Conservation (phyloP, 1,284 basidiomycete species). For the Neonothopanus nambi region DNA sequence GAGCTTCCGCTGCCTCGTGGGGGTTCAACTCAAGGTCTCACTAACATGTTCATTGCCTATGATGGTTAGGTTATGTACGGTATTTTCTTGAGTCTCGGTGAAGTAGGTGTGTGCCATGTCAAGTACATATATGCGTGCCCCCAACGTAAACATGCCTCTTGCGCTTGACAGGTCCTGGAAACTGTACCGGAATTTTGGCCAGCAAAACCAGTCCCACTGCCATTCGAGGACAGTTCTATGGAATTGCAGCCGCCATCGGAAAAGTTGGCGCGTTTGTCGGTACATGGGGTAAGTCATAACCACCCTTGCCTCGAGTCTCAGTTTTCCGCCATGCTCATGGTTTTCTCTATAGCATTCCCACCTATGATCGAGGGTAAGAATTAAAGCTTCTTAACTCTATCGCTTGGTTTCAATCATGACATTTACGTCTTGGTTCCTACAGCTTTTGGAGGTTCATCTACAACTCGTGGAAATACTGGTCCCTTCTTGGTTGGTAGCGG, state of each 20-base stretch:
- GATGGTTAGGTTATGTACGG: conserved; percentile 73
- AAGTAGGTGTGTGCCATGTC: conserved; percentile 50
- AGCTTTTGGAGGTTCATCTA: conserved; percentile 61
- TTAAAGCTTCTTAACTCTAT: not conserved
- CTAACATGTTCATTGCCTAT: not conserved
- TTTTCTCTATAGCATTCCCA: conserved; percentile 61
- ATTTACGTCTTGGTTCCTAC: not conserved
- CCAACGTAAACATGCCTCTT: conserved; percentile 6
- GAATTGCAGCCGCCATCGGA: conserved; percentile 85
- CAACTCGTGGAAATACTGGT: conserved; percentile 66
- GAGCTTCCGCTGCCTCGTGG: not conserved
- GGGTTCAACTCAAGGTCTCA: not conserved
- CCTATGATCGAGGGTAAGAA: conserved; percentile 59
- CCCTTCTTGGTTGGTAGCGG: conserved; percentile 82
- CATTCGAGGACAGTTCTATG: conserved; percentile 85
- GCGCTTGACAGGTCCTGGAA: conserved; percentile 60
- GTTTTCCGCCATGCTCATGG: too few species aligned
- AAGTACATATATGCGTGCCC: not conserved
- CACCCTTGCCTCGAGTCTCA: too few species aligned
- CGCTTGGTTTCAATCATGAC: not conserved
- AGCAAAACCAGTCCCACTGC: conserved; percentile 84
- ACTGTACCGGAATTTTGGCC: conserved; percentile 80
- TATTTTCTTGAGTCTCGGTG: conserved; percentile 86
- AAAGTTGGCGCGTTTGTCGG: conserved; percentile 89
- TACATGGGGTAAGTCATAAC: conserved; percentile 51